phyloP scores from a whole-genome alignment of 139 green algal genomes.

The Picochlorum sp. region DNA sequence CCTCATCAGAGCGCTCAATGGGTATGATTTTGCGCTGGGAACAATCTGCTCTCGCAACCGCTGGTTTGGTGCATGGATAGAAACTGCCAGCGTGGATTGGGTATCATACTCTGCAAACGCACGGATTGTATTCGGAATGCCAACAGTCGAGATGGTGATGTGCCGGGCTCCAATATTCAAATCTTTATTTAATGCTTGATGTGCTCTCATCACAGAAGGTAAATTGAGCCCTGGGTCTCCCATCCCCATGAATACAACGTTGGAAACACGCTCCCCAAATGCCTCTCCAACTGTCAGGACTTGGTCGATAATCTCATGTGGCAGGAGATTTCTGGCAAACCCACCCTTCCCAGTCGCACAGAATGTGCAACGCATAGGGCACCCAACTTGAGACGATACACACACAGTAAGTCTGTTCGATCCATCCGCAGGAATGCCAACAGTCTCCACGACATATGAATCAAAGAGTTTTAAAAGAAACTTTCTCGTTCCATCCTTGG shows the following conservation, averaged over 20 bases:
- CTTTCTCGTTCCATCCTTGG: constrained; percentile 79
- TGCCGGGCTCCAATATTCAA: constrained; percentile 76
- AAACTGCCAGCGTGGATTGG: constrained; percentile 72
- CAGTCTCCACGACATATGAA: constrained; percentile 78
- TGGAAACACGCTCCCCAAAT: constrained; percentile 37
- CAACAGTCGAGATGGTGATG: constrained; percentile 98
- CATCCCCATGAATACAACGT: constrained; percentile 95
- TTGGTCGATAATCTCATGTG: constrained; percentile 92
- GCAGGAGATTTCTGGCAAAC: constrained; percentile 86
- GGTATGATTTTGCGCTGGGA: constrained; percentile 69
- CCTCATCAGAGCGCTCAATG: constrained; percentile 65
- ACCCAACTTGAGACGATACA: constrained; percentile 94
- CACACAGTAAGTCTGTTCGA: constrained; percentile 79
- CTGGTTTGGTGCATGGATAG: constrained; percentile 65
- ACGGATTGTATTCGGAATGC: constrained; percentile 54
- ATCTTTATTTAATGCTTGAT: constrained; percentile 66
- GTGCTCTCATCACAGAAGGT: constrained; percentile 57
- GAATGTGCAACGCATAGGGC: constrained; percentile 95
- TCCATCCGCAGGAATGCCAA: constrained; percentile 51
- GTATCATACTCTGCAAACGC: constrained; percentile 49
- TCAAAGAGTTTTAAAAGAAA: constrained; percentile 89
- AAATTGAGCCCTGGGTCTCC: constrained; percentile 93
- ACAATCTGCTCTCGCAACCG: constrained; percentile 58
- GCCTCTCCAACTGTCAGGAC: constrained; percentile 54
- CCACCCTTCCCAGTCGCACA: constrained; percentile 96